Evolutionary conservation across 139 green algal species (phyloP).

Genomic region (Chlorella sorokiniana): DNA sequence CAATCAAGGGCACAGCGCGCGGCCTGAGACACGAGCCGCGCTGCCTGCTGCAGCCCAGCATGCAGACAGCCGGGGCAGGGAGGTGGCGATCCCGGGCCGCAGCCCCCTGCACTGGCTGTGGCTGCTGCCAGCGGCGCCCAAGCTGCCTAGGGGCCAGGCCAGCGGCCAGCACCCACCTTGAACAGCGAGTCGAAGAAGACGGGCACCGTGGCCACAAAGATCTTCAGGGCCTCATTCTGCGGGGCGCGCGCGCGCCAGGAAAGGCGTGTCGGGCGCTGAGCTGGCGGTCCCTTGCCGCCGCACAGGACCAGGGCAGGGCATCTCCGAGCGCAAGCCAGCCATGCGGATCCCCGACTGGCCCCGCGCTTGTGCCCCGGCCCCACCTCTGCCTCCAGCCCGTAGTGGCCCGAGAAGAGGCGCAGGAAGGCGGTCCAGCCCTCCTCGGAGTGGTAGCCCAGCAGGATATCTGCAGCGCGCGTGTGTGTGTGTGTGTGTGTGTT

Average conservation of each 20-base stretch:
- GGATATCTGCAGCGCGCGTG: constrained; percentile 44
- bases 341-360: background rate
- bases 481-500: too few species aligned
- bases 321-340: too few species aligned
- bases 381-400: constrained; percentile 77
- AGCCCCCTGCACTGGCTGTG: background rate
- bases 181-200: constrained; percentile 88
- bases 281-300: too few species aligned
- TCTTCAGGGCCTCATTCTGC: constrained; percentile 53
- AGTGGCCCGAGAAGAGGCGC: constrained; percentile 77
- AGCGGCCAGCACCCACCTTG: constrained; percentile 55
- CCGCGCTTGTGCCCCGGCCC: background rate
- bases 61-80: background rate
- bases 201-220: constrained; percentile 81
- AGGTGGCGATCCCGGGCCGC: rapidly evolving
- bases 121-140: background rate
- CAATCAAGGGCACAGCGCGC: background rate
- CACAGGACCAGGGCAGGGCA: too few species aligned
- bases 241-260: background rate
- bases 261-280: too few species aligned
- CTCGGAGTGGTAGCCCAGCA: constrained; percentile 93
- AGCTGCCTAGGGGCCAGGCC: too few species aligned
- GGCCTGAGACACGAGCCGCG: too few species aligned
- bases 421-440: constrained; percentile 89
- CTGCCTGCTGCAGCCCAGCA: background rate